A percentile compares a stretch with the other conserved stretches of the same genome.
Evolutionary conservation across 2,329 filamentous ascomycete genomes (phyloP).

Genomic region (Sphaerulina musiva): DNA sequence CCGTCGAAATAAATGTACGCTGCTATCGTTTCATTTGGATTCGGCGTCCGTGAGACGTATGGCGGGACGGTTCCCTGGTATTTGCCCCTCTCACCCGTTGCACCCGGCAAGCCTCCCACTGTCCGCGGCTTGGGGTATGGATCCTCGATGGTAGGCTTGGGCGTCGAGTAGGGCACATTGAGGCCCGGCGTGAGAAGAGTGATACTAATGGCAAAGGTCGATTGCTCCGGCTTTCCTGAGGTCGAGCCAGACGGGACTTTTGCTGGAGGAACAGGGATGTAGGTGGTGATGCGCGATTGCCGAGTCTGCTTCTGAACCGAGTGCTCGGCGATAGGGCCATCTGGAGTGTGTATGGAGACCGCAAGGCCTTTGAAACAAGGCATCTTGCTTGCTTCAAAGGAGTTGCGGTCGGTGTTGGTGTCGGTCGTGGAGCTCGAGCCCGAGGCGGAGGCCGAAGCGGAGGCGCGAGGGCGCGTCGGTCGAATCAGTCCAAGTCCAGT

Average conservation of each 20-base stretch:
- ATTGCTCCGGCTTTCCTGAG: conserved; percentile 72
- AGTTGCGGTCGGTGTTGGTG: conserved; percentile 1
- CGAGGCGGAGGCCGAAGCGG: background rate
- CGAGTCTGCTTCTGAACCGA: conserved; percentile 91
- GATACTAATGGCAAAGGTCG: conserved; percentile 96
- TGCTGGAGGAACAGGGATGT: conserved; percentile 89
- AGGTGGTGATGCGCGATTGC: conserved; percentile 87
- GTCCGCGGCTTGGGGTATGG: conserved; percentile 75
- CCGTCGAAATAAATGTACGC: conserved; percentile 99
- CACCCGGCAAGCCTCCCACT: conserved; percentile 63
- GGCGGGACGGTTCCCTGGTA: conserved; percentile 60
- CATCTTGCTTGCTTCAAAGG: conserved; percentile 45
- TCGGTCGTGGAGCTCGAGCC: conserved; percentile 13
- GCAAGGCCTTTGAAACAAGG: conserved; percentile 99
- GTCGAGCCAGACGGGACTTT: conserved; percentile 58
- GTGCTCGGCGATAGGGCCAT: conserved; percentile 78
- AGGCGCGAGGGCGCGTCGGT: background rate
- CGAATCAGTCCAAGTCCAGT: background rate
- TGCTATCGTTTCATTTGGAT: conserved; percentile 92
- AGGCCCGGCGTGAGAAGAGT: conserved; percentile 84
- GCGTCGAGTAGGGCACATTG: conserved; percentile 85
- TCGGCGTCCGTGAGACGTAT: conserved; percentile 87
- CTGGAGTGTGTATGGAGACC: conserved; percentile 84
- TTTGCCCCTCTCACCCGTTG: conserved; percentile 47
- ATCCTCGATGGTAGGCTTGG: conserved; percentile 68